Conservation (phyloP, 2,329 filamentous ascomycete species). For the Fusarium albidum region DNA sequence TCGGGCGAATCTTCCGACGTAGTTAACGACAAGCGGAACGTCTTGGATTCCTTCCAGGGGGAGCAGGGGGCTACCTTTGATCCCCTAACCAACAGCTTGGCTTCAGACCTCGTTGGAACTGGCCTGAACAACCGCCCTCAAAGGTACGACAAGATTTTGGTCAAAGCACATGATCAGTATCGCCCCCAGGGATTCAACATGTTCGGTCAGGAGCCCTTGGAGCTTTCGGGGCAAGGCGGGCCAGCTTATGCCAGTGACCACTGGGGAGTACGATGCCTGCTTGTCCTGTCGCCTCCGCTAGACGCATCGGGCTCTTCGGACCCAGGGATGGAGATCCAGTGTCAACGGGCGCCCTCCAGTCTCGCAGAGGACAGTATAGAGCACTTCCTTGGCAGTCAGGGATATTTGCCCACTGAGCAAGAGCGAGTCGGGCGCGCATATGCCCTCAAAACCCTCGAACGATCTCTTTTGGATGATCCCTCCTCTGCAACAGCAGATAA, state of each 20-base stretch:
- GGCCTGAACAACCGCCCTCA: constrained; percentile 65
- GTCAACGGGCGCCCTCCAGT: constrained; percentile 39
- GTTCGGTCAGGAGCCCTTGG: constrained; percentile 55
- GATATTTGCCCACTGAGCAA: constrained; percentile 55
- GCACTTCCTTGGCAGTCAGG: constrained; percentile 46
- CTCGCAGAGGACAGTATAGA: constrained; percentile 49
- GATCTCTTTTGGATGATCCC: constrained; percentile 48
- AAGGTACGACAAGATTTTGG: constrained; percentile 70
- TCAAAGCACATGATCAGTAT: constrained; percentile 52
- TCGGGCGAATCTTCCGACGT: constrained; percentile 50
- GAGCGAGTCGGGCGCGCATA: constrained; percentile 52
- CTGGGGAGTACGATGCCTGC: constrained; percentile 61
- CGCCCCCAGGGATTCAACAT: constrained; percentile 57
- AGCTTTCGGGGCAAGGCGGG: background rate
- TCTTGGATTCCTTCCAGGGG: constrained; percentile 57
- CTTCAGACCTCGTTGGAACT: constrained; percentile 57
- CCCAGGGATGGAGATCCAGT: constrained; percentile 38
- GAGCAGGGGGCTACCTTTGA: constrained; percentile 73
- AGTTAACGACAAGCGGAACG: constrained; percentile 34
- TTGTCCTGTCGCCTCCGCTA: constrained; percentile 35
- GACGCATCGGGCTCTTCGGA: constrained; percentile 2
- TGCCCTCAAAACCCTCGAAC: constrained; percentile 56
- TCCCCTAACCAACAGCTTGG: constrained; percentile 63
- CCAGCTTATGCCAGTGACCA: constrained; percentile 60
- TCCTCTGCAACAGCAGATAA: constrained; percentile 11